Conservation (phyloP, 2,329 filamentous ascomycete genomes). For the Cadophora luteo-olivacea region DNA sequence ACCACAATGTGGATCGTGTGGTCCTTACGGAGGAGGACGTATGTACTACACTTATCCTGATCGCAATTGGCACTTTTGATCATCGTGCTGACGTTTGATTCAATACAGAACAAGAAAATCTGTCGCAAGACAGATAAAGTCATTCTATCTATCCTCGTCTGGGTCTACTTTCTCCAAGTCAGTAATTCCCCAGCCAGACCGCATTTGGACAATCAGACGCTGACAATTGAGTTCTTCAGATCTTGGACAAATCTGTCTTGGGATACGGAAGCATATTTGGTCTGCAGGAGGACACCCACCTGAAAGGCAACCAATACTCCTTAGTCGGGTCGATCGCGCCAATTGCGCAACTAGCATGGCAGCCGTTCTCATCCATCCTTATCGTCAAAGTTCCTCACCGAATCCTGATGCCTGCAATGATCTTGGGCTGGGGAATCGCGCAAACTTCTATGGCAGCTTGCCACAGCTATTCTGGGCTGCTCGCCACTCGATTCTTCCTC, state of each 20-base stretch:
- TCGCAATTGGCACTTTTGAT: neutral
- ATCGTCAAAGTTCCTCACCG: conserved; percentile 67
- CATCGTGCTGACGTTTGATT: conserved; percentile 8
- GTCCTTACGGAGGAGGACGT: conserved; percentile 37
- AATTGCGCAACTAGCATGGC: conserved; percentile 66
- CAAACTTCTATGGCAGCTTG: conserved; percentile 54
- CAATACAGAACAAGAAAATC: conserved; percentile 58
- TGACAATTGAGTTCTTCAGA: conserved; percentile 40
- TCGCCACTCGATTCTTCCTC: conserved; percentile 84
- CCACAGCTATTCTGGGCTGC: conserved; percentile 73
- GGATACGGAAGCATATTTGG: conserved; percentile 66
- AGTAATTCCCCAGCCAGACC: neutral
- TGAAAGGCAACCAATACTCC: conserved; percentile 59
- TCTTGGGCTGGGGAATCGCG: conserved; percentile 56
- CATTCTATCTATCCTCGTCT: conserved; percentile 61
- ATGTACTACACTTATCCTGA: conserved; percentile 4
- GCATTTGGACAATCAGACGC: conserved; percentile 15
- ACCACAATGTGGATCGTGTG: conserved; percentile 21
- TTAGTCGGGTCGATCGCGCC: conserved; percentile 62
- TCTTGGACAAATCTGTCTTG: conserved; percentile 57
- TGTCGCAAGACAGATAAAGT: conserved; percentile 65
- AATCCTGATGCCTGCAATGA: conserved; percentile 59
- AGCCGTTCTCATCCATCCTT: conserved; percentile 63
- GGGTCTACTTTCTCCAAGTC: conserved; percentile 63
- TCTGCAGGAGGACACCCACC: conserved; percentile 59